Percentiles rank a stretch among this genome's conserved stretches.
These are phyloP conservation scores for Avena eriantha DNA, from an alignment of 176 grass and related monocot genomes.

Conservation along the genomic window DNA sequence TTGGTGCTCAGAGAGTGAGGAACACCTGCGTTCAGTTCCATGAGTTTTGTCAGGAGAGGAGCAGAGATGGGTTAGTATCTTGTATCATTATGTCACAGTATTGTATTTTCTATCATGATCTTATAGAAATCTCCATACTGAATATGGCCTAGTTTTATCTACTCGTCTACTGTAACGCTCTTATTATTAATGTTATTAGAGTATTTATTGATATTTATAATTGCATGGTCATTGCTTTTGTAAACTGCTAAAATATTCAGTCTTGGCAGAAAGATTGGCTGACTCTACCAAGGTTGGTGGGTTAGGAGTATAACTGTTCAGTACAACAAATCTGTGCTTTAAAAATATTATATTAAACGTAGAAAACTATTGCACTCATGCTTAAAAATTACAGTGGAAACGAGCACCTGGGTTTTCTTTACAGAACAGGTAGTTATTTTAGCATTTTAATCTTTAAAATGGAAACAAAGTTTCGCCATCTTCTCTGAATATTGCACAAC, in stretches of 20 bases:
- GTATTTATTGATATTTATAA: not conserved
- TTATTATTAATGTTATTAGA: slow-evolving; percentile 5
- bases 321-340: not conserved
- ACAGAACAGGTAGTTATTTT: no score
- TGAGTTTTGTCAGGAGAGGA: slow-evolving; percentile 45
- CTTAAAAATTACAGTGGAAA: no score
- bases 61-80: slow-evolving; percentile 59
- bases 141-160: not conserved
- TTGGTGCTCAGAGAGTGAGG: slow-evolving; percentile 63
- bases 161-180: not conserved
- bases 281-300: not conserved
- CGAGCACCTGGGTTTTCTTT: no score
- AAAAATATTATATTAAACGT: not conserved
- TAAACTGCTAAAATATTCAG: no score
- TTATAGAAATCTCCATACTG: not conserved
- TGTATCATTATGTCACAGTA: not conserved
- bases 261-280: not conserved
- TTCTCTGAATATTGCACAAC: no score
- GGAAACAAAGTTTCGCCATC: no score
- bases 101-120: not conserved
- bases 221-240: no score
- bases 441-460: no score
- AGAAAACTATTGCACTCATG: no score
- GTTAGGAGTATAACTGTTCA: not conserved
- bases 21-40: slow-evolving; percentile 53